Conservation (phyloP, 371 early-diverging fungal species). For the Mucor plumbeus region DNA sequence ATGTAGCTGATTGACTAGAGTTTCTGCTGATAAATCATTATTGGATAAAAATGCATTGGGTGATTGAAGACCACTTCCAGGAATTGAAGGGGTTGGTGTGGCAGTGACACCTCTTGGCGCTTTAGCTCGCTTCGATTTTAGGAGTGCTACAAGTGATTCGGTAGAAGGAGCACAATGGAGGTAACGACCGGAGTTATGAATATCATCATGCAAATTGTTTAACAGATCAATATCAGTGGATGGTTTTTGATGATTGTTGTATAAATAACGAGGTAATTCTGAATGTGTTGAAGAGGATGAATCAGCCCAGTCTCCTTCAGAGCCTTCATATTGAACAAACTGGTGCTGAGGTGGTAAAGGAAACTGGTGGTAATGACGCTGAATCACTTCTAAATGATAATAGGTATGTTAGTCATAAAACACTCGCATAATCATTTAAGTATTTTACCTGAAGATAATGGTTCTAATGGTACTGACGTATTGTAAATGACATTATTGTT, state of each 20-base stretch:
- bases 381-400: background rate
- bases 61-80: conserved; percentile 7
- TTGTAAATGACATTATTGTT: no score
- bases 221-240: conserved; percentile 66
- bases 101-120: conserved; percentile 20
- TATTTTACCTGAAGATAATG: conserved; percentile 4
- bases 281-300: conserved; percentile 9
- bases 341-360: conserved; percentile 22
- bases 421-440: background rate
- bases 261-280: conserved; percentile 3
- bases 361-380: conserved; percentile 6
- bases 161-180: conserved; percentile 76
- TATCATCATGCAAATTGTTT: conserved; percentile 56
- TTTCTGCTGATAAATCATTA: conserved; percentile 21
- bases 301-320: conserved; percentile 24
- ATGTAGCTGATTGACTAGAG: conserved; percentile 26
- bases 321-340: conserved; percentile 18
- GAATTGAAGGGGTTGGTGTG: conserved; percentile 13
- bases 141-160: conserved; percentile 69
- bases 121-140: conserved; percentile 64
- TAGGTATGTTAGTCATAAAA: background rate
- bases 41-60: conserved; percentile 9
- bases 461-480: background rate
- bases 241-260: background rate
- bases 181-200: conserved; percentile 69